Evolutionary conservation across 306 rosid species (phyloP).

Genomic region (Hippophae gyantsensis): DNA sequence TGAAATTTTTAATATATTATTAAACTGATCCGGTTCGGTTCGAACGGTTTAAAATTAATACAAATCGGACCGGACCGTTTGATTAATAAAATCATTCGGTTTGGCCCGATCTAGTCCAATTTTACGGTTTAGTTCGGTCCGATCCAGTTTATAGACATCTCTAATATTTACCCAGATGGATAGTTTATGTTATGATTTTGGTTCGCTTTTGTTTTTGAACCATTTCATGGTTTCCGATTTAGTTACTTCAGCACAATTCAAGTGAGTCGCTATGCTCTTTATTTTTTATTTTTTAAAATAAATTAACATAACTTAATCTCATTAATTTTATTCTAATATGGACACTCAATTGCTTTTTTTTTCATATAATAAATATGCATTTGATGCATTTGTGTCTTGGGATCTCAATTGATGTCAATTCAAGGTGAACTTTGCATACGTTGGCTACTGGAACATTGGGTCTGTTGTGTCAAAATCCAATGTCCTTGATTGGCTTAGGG

Average conservation of each 20-base stretch:
- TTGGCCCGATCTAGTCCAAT: no score
- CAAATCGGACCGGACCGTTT: no score
- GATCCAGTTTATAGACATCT: no score
- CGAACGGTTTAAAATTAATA: no score
- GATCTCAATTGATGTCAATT: constrained; percentile 48
- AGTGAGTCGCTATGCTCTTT: constrained; percentile 29
- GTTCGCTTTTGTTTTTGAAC: constrained; percentile 67
- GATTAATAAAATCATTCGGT: no score
- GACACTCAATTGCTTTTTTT: no score
- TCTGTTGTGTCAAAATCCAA: constrained; percentile 34
- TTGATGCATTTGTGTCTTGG: neutral
- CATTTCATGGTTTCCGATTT: constrained; percentile 62
- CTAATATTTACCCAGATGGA: constrained; percentile 94
- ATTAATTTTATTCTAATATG: no score
- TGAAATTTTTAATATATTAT: no score
- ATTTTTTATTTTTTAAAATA: neutral
- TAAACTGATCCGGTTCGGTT: no score
- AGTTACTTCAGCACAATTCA: constrained; percentile 48
- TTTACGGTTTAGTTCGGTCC: no score
- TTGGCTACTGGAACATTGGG: constrained; percentile 71
- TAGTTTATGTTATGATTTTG: constrained; percentile 83
- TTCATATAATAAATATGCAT: no score
- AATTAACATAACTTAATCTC: no score
- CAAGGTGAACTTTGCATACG: constrained; percentile 50
- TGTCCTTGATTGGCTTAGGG: constrained; percentile 50